phyloP scores from a whole-genome alignment of 2,329 filamentous ascomycete genomes.

The Diplodia corticola region DNA sequence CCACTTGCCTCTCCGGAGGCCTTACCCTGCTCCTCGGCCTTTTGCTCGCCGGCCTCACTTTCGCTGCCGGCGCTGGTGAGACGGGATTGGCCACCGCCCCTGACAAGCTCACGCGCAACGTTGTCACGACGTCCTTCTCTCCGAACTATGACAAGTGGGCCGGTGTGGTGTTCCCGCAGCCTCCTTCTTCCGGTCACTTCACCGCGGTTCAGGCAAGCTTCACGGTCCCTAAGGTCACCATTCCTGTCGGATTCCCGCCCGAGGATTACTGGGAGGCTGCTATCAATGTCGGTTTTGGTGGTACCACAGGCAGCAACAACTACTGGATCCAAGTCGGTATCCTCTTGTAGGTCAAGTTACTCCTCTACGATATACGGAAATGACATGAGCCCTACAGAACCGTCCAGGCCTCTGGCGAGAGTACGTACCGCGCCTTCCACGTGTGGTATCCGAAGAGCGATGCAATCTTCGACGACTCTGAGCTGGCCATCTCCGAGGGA shows the following conservation, averaged over 20 bases:
- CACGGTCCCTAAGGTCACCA: constrained; percentile 52
- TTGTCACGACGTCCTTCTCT: no score
- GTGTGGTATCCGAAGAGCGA: constrained; percentile 52
- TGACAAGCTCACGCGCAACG: constrained; percentile 45
- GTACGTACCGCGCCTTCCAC: not conserved
- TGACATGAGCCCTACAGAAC: not conserved
- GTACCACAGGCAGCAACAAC: constrained; percentile 41
- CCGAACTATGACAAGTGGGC: constrained; percentile 54
- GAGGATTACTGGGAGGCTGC: not conserved
- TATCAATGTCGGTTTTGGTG: constrained; percentile 23
- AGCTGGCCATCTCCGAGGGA: constrained; percentile 40
- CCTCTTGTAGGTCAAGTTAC: not conserved
- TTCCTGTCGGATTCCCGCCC: constrained; percentile 30
- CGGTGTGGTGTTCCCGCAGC: constrained; percentile 53
- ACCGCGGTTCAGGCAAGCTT: constrained; percentile 56
- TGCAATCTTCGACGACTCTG: constrained; percentile 49
- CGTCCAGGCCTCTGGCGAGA: no score
- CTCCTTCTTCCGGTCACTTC: constrained; percentile 45
- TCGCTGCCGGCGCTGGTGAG: not conserved
- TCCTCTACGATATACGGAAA: no score
- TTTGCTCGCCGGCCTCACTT: constrained; percentile 28
- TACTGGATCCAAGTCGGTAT: not conserved
- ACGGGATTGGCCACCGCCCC: constrained; percentile 46
- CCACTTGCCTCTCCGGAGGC: constrained; percentile 42
- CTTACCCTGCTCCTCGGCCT: constrained; percentile 35